Conservation (phyloP, 202 grass and related monocot species). For the Sporobolus alterniflorus region DNA sequence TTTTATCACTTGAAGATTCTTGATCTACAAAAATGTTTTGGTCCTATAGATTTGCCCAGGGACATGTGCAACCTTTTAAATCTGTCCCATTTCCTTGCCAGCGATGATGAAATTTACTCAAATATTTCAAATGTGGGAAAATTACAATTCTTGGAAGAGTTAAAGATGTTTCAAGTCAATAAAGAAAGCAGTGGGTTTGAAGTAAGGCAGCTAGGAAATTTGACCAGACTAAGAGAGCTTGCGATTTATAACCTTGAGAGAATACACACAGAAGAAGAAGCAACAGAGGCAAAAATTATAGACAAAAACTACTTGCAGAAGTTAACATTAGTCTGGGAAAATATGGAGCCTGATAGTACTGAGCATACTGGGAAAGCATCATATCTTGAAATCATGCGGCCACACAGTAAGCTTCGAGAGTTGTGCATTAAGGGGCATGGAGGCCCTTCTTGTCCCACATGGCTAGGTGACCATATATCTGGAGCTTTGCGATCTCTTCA, state of each 20-base stretch:
- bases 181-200: neutral
- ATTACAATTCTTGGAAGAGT: neutral
- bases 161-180: neutral
- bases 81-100: neutral
- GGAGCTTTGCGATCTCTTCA: neutral
- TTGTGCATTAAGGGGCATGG: neutral
- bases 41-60: accelerated
- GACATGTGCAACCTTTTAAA: neutral
- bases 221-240: neutral
- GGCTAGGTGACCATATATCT: neutral
- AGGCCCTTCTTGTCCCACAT: neutral
- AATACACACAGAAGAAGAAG: neutral
- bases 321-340: neutral
- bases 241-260: neutral
- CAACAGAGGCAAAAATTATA: neutral
- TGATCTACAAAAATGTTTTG: neutral
- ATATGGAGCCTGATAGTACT: neutral
- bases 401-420: neutral
- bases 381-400: neutral
- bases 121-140: neutral
- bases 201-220: neutral
- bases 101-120: neutral
- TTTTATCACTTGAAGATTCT: neutral
- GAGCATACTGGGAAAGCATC: neutral
- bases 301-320: neutral